Percentiles rank a stretch among this genome's conserved stretches.
phyloP scores from a whole-genome alignment of 2,329 filamentous ascomycete genomes.

The Rasamsonia emersonii region DNA sequence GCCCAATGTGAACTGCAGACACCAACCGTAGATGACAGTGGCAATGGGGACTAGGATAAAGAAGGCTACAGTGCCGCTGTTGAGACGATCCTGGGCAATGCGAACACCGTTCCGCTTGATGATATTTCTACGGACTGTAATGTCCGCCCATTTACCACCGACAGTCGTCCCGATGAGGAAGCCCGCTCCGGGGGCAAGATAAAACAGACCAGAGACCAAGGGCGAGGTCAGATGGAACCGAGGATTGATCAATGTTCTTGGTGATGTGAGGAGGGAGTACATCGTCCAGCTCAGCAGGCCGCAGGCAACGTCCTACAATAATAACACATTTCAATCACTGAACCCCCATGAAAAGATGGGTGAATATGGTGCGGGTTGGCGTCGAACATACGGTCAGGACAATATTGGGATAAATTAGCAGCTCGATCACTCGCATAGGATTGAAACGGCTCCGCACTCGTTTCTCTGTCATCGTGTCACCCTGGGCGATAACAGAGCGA shows the following conservation, averaged over 20 bases:
- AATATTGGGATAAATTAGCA: constrained; percentile 62
- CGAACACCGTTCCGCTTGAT: constrained; percentile 48
- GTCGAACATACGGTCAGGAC: constrained; percentile 45
- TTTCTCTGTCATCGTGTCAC: constrained; percentile 36
- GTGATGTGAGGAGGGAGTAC: constrained; percentile 58
- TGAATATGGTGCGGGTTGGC: constrained; percentile 44
- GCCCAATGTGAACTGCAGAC: constrained; percentile 45
- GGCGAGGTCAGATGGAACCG: constrained; percentile 60
- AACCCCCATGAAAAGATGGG: not conserved
- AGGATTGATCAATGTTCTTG: constrained; percentile 65
- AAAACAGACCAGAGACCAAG: constrained; percentile 62
- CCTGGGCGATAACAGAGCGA: constrained; percentile 16
- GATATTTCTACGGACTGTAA: constrained; percentile 57
- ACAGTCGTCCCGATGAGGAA: constrained; percentile 62
- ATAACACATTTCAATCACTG: constrained; percentile 1
- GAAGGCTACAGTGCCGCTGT: constrained; percentile 49
- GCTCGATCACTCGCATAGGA: constrained; percentile 50
- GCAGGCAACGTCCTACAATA: constrained; percentile 25
- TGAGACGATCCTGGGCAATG: constrained; percentile 59
- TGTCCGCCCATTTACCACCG: constrained; percentile 61
- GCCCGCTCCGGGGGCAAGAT: constrained; percentile 62
- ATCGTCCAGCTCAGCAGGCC: constrained; percentile 61
- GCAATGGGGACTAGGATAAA: constrained; percentile 51
- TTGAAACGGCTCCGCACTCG: constrained; percentile 55
- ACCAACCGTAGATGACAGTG: constrained; percentile 62